phyloP scores from a whole-genome alignment of 345 rosid species.

The Lepidium didymum region DNA sequence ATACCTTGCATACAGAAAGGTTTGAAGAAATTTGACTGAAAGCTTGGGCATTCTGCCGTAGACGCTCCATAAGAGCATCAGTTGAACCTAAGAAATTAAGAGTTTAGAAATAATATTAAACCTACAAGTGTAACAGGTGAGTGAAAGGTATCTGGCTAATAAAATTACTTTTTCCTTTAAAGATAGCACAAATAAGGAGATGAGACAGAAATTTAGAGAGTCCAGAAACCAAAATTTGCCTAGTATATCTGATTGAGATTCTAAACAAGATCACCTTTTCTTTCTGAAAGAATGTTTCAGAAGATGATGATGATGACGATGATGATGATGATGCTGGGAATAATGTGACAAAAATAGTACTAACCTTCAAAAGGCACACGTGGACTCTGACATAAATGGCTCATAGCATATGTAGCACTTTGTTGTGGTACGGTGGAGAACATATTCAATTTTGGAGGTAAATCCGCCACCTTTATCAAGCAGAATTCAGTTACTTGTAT shows the following conservation, averaged over 20 bases:
- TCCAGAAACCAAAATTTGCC: not conserved
- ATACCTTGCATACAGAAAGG: slow-evolving; percentile 70
- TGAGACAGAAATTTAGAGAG: not conserved
- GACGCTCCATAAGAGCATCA: slow-evolving; percentile 51
- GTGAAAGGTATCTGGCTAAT: slow-evolving; percentile 10
- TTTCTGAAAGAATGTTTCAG: not conserved
- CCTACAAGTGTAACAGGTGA: not conserved
- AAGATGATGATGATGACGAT: not conserved
- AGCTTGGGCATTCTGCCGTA: slow-evolving; percentile 73
- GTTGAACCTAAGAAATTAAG: slow-evolving; percentile 42
- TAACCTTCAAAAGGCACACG: slow-evolving; percentile 56
- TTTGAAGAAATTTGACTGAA: slow-evolving; percentile 68
- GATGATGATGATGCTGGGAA: not conserved
- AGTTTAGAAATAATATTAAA: not conserved
- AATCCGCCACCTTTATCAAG: slow-evolving; percentile 63
- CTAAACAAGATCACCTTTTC: not conserved
- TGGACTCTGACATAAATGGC: slow-evolving; percentile 36
- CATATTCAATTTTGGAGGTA: slow-evolving; percentile 50
- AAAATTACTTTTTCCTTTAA: not conserved
- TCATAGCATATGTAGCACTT: slow-evolving; percentile 44
- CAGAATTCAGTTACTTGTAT: slow-evolving; percentile 29
- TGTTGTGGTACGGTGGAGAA: slow-evolving; percentile 44
- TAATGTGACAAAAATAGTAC: slow-evolving; percentile 17
- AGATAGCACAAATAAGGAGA: not conserved
- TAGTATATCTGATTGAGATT: not conserved